phyloP scores from a whole-genome alignment of 225 moss, liverwort and hornwort species.

The Physcomitrium patens region DNA sequence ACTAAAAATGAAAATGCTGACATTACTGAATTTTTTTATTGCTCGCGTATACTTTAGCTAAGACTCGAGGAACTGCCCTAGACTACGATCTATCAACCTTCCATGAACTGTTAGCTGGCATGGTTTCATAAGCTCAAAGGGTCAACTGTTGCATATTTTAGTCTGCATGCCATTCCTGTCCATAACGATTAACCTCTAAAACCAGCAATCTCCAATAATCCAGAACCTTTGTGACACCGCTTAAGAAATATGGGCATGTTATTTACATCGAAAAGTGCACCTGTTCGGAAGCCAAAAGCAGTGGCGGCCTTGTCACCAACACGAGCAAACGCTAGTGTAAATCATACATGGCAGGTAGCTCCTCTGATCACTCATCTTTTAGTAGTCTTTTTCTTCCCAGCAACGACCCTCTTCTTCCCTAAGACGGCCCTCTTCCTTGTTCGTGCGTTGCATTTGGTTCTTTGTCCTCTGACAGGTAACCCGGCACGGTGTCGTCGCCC shows the following conservation, averaged over 20 bases:
- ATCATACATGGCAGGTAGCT: background rate
- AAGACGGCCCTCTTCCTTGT: constrained; percentile 44
- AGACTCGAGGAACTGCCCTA: background rate
- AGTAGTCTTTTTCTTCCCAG: constrained; percentile 68
- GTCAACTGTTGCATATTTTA: background rate
- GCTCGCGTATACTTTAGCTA: background rate
- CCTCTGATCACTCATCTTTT: constrained; percentile 46
- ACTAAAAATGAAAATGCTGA: background rate
- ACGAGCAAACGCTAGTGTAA: background rate
- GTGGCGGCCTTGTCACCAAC: constrained; percentile 1
- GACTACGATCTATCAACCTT: background rate
- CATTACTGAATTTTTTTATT: background rate
- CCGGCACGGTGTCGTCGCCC: constrained; percentile 68
- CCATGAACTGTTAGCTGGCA: background rate
- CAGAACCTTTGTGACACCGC: background rate
- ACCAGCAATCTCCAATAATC: background rate
- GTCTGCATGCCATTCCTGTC: constrained; percentile 2
- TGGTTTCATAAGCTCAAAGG: background rate
- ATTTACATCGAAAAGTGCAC: background rate
- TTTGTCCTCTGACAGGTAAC: constrained; percentile 78
- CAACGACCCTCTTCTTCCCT: constrained; percentile 71
- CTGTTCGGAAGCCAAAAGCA: constrained; percentile 4
- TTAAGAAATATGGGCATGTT: background rate
- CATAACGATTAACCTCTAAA: background rate
- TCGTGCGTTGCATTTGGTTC: constrained; percentile 79